Conservation (phyloP, 1,284 basidiomycete species). For the Papiliotrema laurentii region DNA sequence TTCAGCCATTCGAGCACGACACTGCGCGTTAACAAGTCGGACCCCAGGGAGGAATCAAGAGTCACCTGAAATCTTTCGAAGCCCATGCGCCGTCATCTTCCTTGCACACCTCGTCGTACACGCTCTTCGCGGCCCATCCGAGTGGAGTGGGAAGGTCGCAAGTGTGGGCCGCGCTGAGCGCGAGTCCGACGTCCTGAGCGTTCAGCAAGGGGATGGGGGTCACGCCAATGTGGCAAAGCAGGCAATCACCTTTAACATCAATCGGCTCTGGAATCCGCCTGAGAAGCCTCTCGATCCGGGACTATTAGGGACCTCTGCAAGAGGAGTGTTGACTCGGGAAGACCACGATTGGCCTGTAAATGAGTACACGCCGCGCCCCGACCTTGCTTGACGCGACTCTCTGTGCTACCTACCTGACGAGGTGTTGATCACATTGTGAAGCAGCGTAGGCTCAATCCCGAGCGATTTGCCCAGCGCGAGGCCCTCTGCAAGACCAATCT, state of each 20-base stretch:
- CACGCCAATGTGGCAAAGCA: background rate
- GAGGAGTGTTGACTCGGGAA: conserved; percentile 37
- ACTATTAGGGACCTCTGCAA: conserved; percentile 26
- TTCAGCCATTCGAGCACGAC: conserved; percentile 44
- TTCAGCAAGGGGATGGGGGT: background rate
- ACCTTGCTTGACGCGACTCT: background rate
- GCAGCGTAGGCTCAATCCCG: conserved; percentile 31
- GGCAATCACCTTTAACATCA: conserved; percentile 41
- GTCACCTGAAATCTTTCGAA: conserved; percentile 40
- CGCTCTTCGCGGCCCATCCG: conserved; percentile 37
- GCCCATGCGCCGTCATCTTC: conserved; percentile 32
- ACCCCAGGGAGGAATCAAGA: background rate
- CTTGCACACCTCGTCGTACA: conserved; percentile 37
- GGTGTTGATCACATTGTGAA: conserved; percentile 40
- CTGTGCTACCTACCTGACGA: conserved; percentile 25
- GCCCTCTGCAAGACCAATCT: conserved; percentile 44
- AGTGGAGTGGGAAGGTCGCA: conserved; percentile 36
- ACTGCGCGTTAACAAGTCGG: conserved; percentile 10
- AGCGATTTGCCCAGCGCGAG: conserved; percentile 36
- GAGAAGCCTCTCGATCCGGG: conserved; percentile 35
- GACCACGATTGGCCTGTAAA: conserved; percentile 41
- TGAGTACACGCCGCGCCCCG: background rate
- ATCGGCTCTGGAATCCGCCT: conserved; percentile 39
- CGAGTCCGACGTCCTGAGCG: conserved; percentile 37
- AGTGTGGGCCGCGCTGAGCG: conserved; percentile 32